Evolutionary conservation across 2,329 filamentous ascomycete species (phyloP), one percentile per base, ranked within the genome.

Genomic region (Colletotrichum endophyticum): DNA sequence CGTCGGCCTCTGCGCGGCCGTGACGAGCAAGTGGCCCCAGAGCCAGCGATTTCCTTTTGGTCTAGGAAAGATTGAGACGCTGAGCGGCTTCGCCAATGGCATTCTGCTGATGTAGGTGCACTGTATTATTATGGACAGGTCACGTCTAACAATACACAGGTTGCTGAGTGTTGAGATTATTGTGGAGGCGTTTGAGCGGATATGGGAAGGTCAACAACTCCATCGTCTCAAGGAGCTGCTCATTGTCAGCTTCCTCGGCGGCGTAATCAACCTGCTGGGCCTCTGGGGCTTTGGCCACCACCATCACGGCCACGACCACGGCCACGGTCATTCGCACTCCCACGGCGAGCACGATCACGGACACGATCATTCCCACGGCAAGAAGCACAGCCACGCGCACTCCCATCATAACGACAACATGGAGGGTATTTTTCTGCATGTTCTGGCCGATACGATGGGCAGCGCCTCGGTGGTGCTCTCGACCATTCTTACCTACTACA

Each of bases 21-120:
- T 99, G 8, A 95, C 98, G 88, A 97, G 95, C 85, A 99, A 99
- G 85, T 98, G 97, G 96, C 96, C 96, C 2, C 94, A 96, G 1
- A 98, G 94, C 83, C 90, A 94, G 75, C 90, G 93, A 25, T 99
- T 98, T 80, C 97, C 97, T 0, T 99, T 98, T 82, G 97, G 97
- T 0, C 97, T 98, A 83, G 96, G 96, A 75, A 99, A 99, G 85
- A 95, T 99, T 73, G 97, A 99, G 86, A 98, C 96, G 1, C 87
- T 99, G 73, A 98, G 96, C 76, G 97, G 97, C 0, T 98, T 99
- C 84, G 97, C 95, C 79, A 99, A 99, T 82, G 97, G 97, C 9
- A 94, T 99, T 32, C 96, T 99, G 80, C 87, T 99, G 64, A 94
- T 99, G 94, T 96, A 86, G 84, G 92, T 82, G 13, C 9, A 4